These are phyloP conservation scores for Adansonia gregorii DNA, from an alignment of 441 rosid species.

Conservation along the genomic window DNA sequence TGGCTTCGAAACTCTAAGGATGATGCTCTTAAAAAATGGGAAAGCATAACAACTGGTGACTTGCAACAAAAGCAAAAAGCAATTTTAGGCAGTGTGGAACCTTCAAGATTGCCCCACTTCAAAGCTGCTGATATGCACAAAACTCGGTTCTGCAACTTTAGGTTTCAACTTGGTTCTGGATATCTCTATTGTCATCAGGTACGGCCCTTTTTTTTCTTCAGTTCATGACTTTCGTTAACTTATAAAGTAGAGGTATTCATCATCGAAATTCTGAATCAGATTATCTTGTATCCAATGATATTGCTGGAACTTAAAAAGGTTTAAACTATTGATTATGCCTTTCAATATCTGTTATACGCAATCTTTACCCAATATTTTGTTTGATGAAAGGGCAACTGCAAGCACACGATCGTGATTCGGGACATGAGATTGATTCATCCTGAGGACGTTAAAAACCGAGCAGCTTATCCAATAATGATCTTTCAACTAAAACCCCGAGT, in stretches of 20 bases:
- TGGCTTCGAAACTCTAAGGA: conserved; percentile 76
- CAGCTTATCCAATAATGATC: conserved; percentile 63
- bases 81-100: conserved; percentile 45
- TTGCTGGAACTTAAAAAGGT: neutral
- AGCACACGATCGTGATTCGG: conserved; percentile 72
- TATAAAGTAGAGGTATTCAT: neutral
- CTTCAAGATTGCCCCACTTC: conserved; percentile 58
- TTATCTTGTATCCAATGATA: neutral
- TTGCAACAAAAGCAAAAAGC: conserved; percentile 59
- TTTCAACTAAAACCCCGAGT: conserved; percentile 51
- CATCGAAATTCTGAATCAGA: neutral
- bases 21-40: conserved; percentile 78
- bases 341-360: neutral
- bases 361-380: neutral
- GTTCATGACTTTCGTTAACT: neutral
- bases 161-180: conserved; percentile 80
- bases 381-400: conserved; percentile 68
- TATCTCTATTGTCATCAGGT: conserved; percentile 96
- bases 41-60: conserved; percentile 61
- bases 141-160: conserved; percentile 65
- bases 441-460: conserved; percentile 64
- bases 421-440: conserved; percentile 86
- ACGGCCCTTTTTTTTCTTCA: neutral
- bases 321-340: neutral
- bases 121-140: conserved; percentile 62